Evolutionary conservation across 2,329 filamentous ascomycete species (phyloP), one percentile per base, ranked within the genome.

Genomic region (Xylaria sp.): DNA sequence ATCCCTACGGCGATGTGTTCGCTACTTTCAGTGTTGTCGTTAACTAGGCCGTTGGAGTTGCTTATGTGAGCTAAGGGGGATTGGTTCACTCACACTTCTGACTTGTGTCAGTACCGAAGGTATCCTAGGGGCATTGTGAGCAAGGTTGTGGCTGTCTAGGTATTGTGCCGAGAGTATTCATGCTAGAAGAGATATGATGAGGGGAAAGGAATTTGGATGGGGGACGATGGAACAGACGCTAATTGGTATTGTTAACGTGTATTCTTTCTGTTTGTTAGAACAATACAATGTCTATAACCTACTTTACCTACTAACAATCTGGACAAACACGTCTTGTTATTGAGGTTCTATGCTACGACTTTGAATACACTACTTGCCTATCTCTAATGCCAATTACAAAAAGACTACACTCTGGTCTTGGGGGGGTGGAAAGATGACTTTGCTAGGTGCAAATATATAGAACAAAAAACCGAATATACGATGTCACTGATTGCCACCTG

Each of bases 201-300:
- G 9, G 31, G 62, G 40, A 23, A 26, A 10, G 4, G 33, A 31
- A 46, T 11, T 61, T 15, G 11, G 26, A 40, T 31, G 20, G 49
- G 6, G 36, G 57, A 46, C 1, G 33, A 44, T 40, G 63, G 15
- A 69, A 67, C 36, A 67, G 10, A 36, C 4, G 13, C 31, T 67
- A 60, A 42, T 28, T 10, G 26, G 64, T 60, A 69, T 69, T 6
- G 9, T 60, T 67, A 69, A 40, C 13, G 33, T 67, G 59, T 67
- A 69, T 63, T 46, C 26, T 59, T 59, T n/a, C 36, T 48, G 6
- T 6, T 60, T 26, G 23, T 33, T 53, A 54, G 31, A 62, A 42
- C n/a, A 63, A 54, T 56, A 3, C 28, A 65, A 38, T 31, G 54
- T 17, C 4, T 23, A 26, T 53, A 26, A 51, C 36, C 28, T 53